These are phyloP conservation scores for Microdochium trichocladiopsis DNA, from an alignment of 2,329 filamentous ascomycete genomes.

Conservation along the genomic window DNA sequence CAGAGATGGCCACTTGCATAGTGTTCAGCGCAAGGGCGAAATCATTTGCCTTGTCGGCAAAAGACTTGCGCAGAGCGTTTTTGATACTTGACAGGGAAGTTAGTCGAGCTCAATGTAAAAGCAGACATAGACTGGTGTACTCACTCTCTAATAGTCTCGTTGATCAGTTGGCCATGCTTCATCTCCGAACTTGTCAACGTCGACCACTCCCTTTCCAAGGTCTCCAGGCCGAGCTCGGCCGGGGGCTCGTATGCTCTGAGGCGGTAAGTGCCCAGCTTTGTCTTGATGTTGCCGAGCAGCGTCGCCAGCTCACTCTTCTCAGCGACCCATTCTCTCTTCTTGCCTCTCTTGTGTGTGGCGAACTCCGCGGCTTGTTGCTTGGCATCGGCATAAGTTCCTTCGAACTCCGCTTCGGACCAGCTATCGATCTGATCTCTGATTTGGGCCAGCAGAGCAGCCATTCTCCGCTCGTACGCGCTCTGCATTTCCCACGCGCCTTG, in stretches of 20 bases:
- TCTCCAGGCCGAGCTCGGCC: slow-evolving; percentile 71
- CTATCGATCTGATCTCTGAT: slow-evolving; percentile 65
- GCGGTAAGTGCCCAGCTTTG: slow-evolving; percentile 91
- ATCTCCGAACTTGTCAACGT: slow-evolving; percentile 77
- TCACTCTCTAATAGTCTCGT: slow-evolving; percentile 93
- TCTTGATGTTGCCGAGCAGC: slow-evolving; percentile 95
- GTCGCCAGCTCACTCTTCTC: slow-evolving; percentile 96
- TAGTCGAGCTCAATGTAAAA: slow-evolving; percentile 2
- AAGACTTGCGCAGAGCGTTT: slow-evolving; percentile 83
- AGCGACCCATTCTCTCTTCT: slow-evolving; percentile 93
- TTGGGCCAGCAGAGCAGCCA: slow-evolving; percentile 71
- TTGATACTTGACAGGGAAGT: slow-evolving; percentile 64
- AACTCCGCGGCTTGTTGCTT: slow-evolving; percentile 81
- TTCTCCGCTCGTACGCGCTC: slow-evolving; percentile 85
- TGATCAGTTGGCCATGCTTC: slow-evolving; percentile 84
- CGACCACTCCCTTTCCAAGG: slow-evolving; percentile 77
- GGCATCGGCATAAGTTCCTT: slow-evolving; percentile 87
- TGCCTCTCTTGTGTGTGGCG: slow-evolving; percentile 79
- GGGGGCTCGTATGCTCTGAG: slow-evolving; percentile 88
- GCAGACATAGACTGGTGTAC: slow-evolving; percentile 16
- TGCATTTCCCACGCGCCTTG: slow-evolving; percentile 99
- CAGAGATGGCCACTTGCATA: slow-evolving; percentile 88
- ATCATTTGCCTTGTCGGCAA: slow-evolving; percentile 97
- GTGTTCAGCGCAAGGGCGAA: slow-evolving; percentile 94
- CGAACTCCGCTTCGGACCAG: slow-evolving; percentile 78